Evolutionary conservation across 306 rosid genomes (phyloP).

Genomic region (Fagus crenata): DNA sequence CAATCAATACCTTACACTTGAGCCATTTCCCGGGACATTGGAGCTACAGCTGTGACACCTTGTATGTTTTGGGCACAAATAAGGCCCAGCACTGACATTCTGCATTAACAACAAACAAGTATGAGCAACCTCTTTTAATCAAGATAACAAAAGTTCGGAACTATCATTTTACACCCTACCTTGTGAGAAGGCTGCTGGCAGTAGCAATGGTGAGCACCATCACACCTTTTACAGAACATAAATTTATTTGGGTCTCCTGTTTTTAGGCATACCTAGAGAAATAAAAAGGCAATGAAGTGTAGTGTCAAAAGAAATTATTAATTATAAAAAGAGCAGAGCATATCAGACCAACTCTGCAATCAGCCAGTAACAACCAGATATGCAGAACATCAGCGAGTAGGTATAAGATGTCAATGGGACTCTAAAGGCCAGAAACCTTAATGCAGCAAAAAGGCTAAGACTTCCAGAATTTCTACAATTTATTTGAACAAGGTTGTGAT

Average conservation of each 20-base stretch:
- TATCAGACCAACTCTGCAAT: slow-evolving; percentile 1
- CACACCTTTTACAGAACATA: slow-evolving; percentile 98
- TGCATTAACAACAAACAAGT: slow-evolving; percentile 46
- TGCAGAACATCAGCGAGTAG: neutral
- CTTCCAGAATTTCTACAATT: neutral
- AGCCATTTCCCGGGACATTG: slow-evolving; percentile 95
- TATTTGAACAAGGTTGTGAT: neutral
- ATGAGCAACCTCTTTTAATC: slow-evolving; percentile 29
- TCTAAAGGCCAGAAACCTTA: neutral
- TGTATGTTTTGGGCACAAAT: slow-evolving; percentile 91
- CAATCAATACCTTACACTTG: slow-evolving; percentile 78
- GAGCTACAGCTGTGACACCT: slow-evolving; percentile 96
- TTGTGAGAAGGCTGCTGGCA: slow-evolving; percentile 96
- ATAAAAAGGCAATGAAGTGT: slow-evolving; percentile 11
- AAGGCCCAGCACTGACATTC: slow-evolving; percentile 92
- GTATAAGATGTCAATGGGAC: neutral
- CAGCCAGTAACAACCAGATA: neutral
- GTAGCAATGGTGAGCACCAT: slow-evolving; percentile 97
- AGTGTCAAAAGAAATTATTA: slow-evolving; percentile 16
- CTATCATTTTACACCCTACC: slow-evolving; percentile 48
- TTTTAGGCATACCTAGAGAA: slow-evolving; percentile 82
- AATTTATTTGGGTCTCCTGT: slow-evolving; percentile 95
- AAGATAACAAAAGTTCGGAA: slow-evolving; percentile 19
- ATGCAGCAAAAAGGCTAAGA: neutral
- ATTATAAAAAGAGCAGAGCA: slow-evolving; percentile 17